Evolutionary conservation across 2,329 filamentous ascomycete genomes (phyloP), one percentile per base, ranked within the genome.

Genomic region (Monosporascus sp.): DNA sequence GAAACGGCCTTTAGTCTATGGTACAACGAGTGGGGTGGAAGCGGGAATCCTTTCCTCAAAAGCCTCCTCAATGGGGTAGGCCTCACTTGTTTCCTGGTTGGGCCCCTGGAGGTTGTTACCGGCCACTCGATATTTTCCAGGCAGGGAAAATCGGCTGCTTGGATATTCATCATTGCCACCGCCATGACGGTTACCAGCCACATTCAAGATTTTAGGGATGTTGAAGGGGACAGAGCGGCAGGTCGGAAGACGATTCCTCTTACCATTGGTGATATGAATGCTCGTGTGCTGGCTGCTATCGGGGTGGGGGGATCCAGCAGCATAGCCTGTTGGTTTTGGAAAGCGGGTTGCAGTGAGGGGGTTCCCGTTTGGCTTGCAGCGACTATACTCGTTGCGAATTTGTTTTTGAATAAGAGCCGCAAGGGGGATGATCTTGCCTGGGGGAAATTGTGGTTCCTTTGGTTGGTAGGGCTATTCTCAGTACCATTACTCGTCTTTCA

Each of bases 181-280:
- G 20, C 46, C 3, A 52, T 56, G 5, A 35, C 50, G 7, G 47
- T 43, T 3, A 50, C 24, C 8, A 53, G 46, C 15, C 54, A 56
- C n/a, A 15, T 49, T 3, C 56, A 56, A 38, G 56, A 56, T 44
- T 55, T 58, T 25, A 46, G 56, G n/a, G 54, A 56, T 41, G 35
- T 50, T 18, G 45, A 55, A 14, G 56, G 56, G 15, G 54, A 58
- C 27, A 53, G 15, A 24, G 27, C 38, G 6, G n/a, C 27, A 11
- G 54, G 56, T 3, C 48, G 56, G 15, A 52, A 18, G 20, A 58
- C 54, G 1, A 27, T 58, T 9, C 54, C 56, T 3, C 24, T 56
- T 14, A 49, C 47, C 5, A 49, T 58, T 0, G 52, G 56, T 1
- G 52, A 55, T 27, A 31, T 14, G 6, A 43, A 51, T 25, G 52